Percentiles rank a stretch among this genome's conserved stretches.
Conservation (phyloP, 352 stramenopile species). For the Phytophthora hibernalis region DNA sequence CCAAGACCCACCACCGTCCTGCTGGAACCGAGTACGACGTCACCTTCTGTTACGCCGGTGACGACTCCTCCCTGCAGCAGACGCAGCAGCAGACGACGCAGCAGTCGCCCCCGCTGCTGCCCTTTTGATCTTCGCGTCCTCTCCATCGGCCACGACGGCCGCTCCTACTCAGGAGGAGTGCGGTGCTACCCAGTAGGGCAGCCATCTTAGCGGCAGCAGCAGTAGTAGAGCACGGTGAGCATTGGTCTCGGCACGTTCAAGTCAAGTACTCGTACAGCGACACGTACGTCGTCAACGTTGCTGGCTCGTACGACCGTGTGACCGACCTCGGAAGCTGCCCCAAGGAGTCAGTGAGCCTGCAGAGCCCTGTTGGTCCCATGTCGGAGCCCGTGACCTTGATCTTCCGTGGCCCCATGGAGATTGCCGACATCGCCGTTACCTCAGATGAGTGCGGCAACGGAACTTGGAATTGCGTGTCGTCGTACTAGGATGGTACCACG, state of each 20-base stretch:
- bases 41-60: constrained; percentile 57
- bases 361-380: constrained; percentile 63
- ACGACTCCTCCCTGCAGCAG: constrained; percentile 13
- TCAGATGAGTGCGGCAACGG: constrained; percentile 29
- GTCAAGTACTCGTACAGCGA: constrained; percentile 57
- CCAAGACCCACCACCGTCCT: constrained; percentile 71
- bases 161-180: constrained; percentile 25
- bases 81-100: no score
- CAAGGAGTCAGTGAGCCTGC: constrained; percentile 47
- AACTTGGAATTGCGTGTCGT: constrained; percentile 61
- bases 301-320: constrained; percentile 62
- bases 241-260: constrained; percentile 46
- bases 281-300: constrained; percentile 54
- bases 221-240: constrained; percentile 24
- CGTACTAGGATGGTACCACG: constrained; percentile 43
- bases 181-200: constrained; percentile 17
- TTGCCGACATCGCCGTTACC: constrained; percentile 73
- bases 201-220: constrained; percentile 16
- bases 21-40: constrained; percentile 48
- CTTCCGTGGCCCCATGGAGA: constrained; percentile 68
- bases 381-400: constrained; percentile 68
- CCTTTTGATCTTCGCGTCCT: no score
- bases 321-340: constrained; percentile 46
- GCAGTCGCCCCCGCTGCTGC: constrained; percentile 4
- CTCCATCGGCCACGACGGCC: constrained; percentile 2